phyloP scores from a whole-genome alignment of 2,329 filamentous ascomycete genomes.

The Gnomoniopsis sp. region DNA sequence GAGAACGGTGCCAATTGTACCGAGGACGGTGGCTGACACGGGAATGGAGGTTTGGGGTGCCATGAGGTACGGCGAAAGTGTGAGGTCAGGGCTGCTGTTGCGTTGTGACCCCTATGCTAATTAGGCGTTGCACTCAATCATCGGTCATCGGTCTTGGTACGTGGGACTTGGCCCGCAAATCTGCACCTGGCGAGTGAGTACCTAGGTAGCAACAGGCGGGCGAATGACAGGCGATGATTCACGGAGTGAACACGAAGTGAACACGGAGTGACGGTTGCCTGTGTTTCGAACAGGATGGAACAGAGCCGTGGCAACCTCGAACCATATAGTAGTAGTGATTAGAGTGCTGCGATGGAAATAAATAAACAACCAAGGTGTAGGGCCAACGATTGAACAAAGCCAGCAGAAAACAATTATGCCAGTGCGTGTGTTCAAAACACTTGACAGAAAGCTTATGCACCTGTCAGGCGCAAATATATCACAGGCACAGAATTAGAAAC shows the following conservation, averaged over 20 bases:
- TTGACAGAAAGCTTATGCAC: neutral
- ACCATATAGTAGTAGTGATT: neutral
- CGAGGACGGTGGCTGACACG: constrained; percentile 16
- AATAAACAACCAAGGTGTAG: neutral
- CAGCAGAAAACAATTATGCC: neutral
- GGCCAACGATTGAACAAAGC: neutral
- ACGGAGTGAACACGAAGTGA: no score
- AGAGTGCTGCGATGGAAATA: neutral
- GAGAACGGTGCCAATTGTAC: constrained; percentile 31
- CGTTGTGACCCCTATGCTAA: no score
- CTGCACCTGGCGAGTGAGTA: no score
- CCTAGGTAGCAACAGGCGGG: no score
- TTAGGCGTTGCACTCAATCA: no score
- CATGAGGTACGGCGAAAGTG: neutral
- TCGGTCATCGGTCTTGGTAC: no score
- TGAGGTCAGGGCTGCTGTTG: neutral
- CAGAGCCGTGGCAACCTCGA: neutral
- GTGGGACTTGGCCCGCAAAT: no score
- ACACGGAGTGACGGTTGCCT: neutral
- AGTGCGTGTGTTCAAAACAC: neutral
- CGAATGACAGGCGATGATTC: neutral
- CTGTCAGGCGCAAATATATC: neutral
- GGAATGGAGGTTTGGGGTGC: constrained; percentile 14
- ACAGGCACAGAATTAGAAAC: neutral
- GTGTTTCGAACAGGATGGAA: neutral